Conservation (phyloP, 1,284 basidiomycete genomes). For the Cerioporus squamosus region DNA sequence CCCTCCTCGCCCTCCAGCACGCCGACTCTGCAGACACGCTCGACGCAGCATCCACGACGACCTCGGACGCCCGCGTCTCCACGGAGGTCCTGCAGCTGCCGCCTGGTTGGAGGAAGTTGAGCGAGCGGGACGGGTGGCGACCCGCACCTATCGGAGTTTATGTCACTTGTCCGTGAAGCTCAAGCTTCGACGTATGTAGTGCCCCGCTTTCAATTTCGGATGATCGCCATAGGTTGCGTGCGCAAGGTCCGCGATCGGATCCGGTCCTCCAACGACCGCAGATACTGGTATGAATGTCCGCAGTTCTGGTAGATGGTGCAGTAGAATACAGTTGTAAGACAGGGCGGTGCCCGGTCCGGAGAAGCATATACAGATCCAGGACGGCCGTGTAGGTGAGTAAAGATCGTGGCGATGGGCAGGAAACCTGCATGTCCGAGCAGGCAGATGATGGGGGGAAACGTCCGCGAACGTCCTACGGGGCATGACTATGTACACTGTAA, state of each 20-base stretch:
- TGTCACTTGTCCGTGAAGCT: conserved; percentile 6
- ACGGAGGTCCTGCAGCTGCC: conserved; percentile 18
- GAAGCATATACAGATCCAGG: not conserved
- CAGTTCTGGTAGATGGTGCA: not conserved
- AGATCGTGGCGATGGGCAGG: not conserved
- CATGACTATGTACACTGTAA: not conserved
- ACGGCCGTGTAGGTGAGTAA: not conserved
- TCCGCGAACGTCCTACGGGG: not conserved
- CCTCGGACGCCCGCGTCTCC: not conserved
- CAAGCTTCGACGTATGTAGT: not conserved
- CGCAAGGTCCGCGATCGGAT: not conserved
- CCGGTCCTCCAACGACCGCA: not conserved
- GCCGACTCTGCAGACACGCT: not conserved
- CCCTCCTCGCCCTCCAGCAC: conserved; percentile 35
- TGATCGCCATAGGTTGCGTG: too few species aligned
- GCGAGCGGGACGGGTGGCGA: conserved; percentile 52
- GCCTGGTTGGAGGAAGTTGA: conserved; percentile 57
- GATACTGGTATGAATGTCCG: too few species aligned
- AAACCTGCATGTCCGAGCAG: not conserved
- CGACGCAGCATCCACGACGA: not conserved
- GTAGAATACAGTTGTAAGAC: not conserved
- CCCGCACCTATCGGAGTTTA: conserved; percentile 70
- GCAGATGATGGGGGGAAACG: not conserved
- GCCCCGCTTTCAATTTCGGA: too few species aligned
- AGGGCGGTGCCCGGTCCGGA: not conserved